These are phyloP conservation scores for Botrytis tulipae DNA, from an alignment of 2,329 filamentous ascomycete species.

Conservation along the genomic window DNA sequence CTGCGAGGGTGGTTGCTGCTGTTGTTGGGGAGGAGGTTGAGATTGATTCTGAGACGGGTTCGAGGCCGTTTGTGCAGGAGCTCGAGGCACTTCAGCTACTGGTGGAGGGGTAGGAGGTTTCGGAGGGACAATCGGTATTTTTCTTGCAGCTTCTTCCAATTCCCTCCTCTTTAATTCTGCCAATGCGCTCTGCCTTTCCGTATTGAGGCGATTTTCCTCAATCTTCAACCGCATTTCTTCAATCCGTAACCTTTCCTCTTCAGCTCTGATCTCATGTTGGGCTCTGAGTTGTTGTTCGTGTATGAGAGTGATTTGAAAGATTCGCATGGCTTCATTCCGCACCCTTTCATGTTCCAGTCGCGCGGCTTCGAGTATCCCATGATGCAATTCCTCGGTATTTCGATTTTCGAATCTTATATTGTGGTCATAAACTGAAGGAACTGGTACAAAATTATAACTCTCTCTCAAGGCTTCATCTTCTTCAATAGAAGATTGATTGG, in stretches of 20 bases:
- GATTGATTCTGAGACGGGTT: not conserved
- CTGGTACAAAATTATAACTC: conserved; percentile 15
- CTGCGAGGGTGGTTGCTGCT: not conserved
- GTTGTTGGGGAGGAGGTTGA: not conserved
- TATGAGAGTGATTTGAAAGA: conserved; percentile 49
- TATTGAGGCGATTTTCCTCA: conserved; percentile 32
- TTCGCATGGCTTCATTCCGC: conserved; percentile 49
- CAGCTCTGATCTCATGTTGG: conserved; percentile 19
- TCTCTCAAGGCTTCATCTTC: conserved; percentile 16
- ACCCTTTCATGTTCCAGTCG: conserved; percentile 66
- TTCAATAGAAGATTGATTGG: conserved; percentile 5
- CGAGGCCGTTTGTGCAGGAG: not conserved
- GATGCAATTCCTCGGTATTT: conserved; percentile 31
- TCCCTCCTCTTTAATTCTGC: conserved; percentile 50
- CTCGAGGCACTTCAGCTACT: conserved; percentile 9
- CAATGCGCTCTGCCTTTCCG: conserved; percentile 48
- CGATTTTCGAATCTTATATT: conserved; percentile 23
- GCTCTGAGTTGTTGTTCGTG: conserved; percentile 41
- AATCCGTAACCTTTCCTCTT: conserved; percentile 6
- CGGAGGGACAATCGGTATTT: conserved; percentile 29
- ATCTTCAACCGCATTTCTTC: not conserved
- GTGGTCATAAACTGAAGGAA: conserved; percentile 18
- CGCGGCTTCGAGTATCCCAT: conserved; percentile 62
- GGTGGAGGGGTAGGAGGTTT: conserved; percentile 29
- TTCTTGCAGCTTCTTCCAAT: conserved; percentile 42